A percentile compares a stretch with the other conserved stretches of the same genome.
Evolutionary conservation across 768 basidiomycete species (phyloP).

Genomic region (Lactarius vividus): DNA sequence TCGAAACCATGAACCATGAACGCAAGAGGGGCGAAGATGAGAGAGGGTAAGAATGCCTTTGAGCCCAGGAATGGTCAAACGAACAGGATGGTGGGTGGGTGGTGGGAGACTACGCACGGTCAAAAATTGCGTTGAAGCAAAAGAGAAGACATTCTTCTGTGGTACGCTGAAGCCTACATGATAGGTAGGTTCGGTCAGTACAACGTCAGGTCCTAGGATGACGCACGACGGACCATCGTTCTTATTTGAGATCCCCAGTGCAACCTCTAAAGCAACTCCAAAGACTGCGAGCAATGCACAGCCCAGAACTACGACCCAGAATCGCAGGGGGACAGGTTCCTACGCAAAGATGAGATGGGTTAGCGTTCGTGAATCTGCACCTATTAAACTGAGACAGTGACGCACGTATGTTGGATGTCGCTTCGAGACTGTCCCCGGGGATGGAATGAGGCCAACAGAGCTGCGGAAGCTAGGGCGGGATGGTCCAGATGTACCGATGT

Average conservation of each 20-base stretch:
- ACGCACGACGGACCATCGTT: conserved; percentile 10
- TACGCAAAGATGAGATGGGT: background rate
- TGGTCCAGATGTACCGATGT: background rate
- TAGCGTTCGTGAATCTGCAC: too few relatives aligned
- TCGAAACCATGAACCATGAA: conserved; percentile 52
- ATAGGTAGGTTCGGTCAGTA: background rate
- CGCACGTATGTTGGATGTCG: conserved; percentile 21
- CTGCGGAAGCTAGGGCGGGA: conserved; percentile 9
- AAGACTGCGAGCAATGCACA: background rate
- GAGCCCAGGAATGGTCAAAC: conserved; percentile 2
- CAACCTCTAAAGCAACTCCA: conserved; percentile 22
- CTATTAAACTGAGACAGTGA: background rate
- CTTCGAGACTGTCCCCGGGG: conserved; percentile 12
- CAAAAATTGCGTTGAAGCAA: conserved; percentile 46
- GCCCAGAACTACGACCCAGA: conserved; percentile 16
- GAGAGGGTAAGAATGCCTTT: conserved; percentile 59
- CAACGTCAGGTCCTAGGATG: background rate
- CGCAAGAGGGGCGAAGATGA: conserved; percentile 49
- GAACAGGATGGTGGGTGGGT: background rate
- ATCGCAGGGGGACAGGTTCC: conserved; percentile 13
- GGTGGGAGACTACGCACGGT: conserved; percentile 38
- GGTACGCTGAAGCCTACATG: conserved; percentile 53
- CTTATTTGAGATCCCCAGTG: conserved; percentile 5
- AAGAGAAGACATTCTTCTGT: conserved; percentile 45
- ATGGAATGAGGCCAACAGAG: conserved; percentile 14